Conservation (phyloP, 2,329 filamentous ascomycete species). For the Byssothecium circinans region DNA sequence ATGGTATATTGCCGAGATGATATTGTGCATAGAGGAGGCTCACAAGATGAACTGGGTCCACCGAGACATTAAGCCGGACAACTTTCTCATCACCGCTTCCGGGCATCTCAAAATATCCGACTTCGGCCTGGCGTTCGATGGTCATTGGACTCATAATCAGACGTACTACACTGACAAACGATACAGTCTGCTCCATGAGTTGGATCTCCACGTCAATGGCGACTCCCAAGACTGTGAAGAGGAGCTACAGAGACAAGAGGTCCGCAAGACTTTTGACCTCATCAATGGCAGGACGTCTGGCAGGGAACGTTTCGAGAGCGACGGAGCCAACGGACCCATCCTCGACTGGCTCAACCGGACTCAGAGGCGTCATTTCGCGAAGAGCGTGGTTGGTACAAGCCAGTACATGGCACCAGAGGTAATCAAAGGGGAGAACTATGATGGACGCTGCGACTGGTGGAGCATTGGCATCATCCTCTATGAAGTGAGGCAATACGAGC, state of each 20-base stretch:
- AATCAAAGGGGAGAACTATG: conserved; percentile 77
- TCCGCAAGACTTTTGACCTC: conserved; percentile 49
- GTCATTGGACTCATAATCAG: conserved; percentile 91
- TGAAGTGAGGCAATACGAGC: conserved; percentile 55
- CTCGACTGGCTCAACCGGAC: conserved; percentile 49
- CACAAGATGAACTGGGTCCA: conserved; percentile 90
- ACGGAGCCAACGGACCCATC: conserved; percentile 32
- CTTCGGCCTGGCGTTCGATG: conserved; percentile 93
- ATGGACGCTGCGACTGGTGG: conserved; percentile 96
- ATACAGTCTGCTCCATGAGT: conserved; percentile 73
- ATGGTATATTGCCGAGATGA: conserved; percentile 95
- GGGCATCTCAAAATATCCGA: conserved; percentile 96
- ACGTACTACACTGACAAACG: conserved; percentile 83
- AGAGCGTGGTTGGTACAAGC: conserved; percentile 89
- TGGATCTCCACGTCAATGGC: conserved; percentile 73
- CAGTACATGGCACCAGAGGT: conserved; percentile 99
- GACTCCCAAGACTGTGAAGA: conserved; percentile 70
- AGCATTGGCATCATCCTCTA: conserved; percentile 93
- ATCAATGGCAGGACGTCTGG: conserved; percentile 36
- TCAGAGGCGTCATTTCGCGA: conserved; percentile 69
- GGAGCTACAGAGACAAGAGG: conserved; percentile 51
- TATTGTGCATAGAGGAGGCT: conserved; percentile 89
- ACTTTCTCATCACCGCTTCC: conserved; percentile 85
- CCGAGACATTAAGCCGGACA: conserved; percentile 94
- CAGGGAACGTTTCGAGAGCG: conserved; percentile 20